Evolutionary conservation across 768 basidiomycete species (phyloP), one percentile per base, ranked within the genome.

Genomic region (Paxillus involutus): DNA sequence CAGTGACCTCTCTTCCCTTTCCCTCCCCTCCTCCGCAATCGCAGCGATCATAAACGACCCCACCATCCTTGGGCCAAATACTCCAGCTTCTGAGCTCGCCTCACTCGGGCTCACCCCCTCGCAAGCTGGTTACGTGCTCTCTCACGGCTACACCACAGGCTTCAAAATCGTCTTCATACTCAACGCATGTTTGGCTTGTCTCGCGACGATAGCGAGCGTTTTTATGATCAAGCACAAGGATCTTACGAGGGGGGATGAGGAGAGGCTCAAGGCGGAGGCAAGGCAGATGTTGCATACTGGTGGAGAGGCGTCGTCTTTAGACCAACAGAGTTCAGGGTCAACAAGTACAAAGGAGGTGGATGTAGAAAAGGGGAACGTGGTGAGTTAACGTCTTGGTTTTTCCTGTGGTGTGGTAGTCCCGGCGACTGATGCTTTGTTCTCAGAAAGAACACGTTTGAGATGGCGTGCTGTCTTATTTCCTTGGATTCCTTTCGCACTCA

Each of bases 211-310:
- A 26, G 69, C 81, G 16, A 80, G 81, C 53, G 63, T 85, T 12
- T 56, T 81, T 44, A 79, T 88, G 75, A 85, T 86, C 60, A 80
- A 80, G 53, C 81, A 84, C 57, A 78, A 81, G 52, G 79, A 86
- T 29, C 69, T 89, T 36, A 80, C 76, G 32, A 69, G 85, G 36
- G 77, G 66, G 2, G 86, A 87, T 61, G 84, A 86, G 33, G 77
- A 75, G 16, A 62, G 69, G 50, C 69, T 82, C n/a, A 75, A 73
- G 54, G 74, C 75, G 35, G 68, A 75, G 48, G 77, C 75, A 12
- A 66, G 64, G 53, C 44, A 46, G 9, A 44, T 49, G 11, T 51
- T 61, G 39, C 26, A 26, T n/a, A 8, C 21, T 17, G 17, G 19
- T 0, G 41, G 8, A 11, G 32, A 48, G 49, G 33, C 26, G 32